phyloP scores from a whole-genome alignment of 2,329 filamentous ascomycete genomes.

The Stachybotrys elegans region DNA sequence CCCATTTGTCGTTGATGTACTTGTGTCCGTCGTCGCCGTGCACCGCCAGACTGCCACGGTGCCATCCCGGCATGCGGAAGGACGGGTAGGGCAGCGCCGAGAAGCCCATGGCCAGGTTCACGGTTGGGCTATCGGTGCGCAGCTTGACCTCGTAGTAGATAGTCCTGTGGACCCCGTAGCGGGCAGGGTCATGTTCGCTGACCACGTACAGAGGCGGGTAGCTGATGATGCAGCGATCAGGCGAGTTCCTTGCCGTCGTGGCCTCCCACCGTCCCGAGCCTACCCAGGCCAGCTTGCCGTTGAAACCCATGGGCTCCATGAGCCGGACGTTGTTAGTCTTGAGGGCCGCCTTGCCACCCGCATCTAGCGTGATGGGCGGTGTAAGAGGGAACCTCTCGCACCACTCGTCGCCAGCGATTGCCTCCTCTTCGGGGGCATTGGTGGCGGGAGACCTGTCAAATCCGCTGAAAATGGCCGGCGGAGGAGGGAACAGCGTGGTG shows the following conservation, averaged over 20 bases:
- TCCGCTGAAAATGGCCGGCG: slow-evolving; percentile 60
- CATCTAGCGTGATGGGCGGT: slow-evolving; percentile 44
- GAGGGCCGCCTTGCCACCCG: slow-evolving; percentile 41
- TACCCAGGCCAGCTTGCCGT: slow-evolving; percentile 39
- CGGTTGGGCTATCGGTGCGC: slow-evolving; percentile 36
- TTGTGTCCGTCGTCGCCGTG: slow-evolving; percentile 75
- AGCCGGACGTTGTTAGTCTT: slow-evolving; percentile 48
- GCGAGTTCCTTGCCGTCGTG: slow-evolving; percentile 34
- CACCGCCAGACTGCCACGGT: slow-evolving; percentile 68
- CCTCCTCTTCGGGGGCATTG: slow-evolving; percentile 62
- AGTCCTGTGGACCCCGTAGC: slow-evolving; percentile 36
- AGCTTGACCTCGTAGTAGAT: slow-evolving; percentile 71
- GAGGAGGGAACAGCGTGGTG: slow-evolving; percentile 66
- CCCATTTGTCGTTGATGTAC: slow-evolving; percentile 71
- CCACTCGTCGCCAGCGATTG: slow-evolving; percentile 62
- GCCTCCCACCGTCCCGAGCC: slow-evolving; percentile 48
- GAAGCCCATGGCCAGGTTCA: slow-evolving; percentile 62
- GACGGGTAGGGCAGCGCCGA: slow-evolving; percentile 69
- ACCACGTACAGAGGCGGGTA: slow-evolving; percentile 66
- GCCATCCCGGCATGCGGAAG: slow-evolving; percentile 77
- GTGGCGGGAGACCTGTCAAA: slow-evolving; percentile 61
- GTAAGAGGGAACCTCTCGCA: slow-evolving; percentile 56
- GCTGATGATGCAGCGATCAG: slow-evolving; percentile 61
- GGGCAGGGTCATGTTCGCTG: slow-evolving; percentile 51
- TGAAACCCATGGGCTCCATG: slow-evolving; percentile 43